phyloP scores from a whole-genome alignment of 345 rosid species.

The Orychophragmus violaceus region DNA sequence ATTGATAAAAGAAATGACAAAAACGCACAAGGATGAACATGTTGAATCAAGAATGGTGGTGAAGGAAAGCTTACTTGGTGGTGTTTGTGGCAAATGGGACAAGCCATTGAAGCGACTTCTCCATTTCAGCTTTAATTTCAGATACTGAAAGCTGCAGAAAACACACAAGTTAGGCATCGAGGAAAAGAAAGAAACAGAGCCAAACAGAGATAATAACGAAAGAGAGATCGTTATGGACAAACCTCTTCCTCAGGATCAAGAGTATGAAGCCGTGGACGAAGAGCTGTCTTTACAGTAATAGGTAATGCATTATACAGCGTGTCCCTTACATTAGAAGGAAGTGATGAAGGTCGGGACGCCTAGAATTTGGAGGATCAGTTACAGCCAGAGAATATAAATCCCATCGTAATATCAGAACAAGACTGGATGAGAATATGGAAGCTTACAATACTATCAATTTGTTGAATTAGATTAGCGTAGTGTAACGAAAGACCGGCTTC shows the following conservation, averaged over 20 bases:
- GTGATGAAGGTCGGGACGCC: constrained; percentile 68
- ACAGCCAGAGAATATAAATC: neutral
- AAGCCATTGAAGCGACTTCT: constrained; percentile 79
- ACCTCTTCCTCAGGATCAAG: constrained; percentile 63
- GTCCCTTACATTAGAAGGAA: constrained; percentile 72
- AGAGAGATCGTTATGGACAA: constrained; percentile 7
- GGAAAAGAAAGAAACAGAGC: neutral
- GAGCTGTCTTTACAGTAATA: constrained; percentile 45
- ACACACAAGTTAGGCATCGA: constrained; percentile 5
- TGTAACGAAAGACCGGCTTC: constrained; percentile 75
- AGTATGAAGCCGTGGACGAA: constrained; percentile 51
- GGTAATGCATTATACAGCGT: constrained; percentile 65
- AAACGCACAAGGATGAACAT: neutral
- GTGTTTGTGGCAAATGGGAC: constrained; percentile 78
- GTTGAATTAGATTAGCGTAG: too few species aligned
- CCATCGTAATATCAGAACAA: neutral
- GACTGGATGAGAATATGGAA: neutral
- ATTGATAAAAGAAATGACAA: constrained; percentile 5
- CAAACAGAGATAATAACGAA: neutral
- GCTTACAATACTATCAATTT: constrained; percentile 75
- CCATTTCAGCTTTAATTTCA: constrained; percentile 78
- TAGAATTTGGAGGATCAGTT: constrained; percentile 32
- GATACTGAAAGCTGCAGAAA: constrained; percentile 50
- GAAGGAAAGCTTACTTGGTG: constrained; percentile 49
- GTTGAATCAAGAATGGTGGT: neutral